Percentiles rank a stretch among this genome's conserved stretches.
phyloP scores from a whole-genome alignment of 176 grass and related monocot species.

The Phoenix dactylifera region DNA sequence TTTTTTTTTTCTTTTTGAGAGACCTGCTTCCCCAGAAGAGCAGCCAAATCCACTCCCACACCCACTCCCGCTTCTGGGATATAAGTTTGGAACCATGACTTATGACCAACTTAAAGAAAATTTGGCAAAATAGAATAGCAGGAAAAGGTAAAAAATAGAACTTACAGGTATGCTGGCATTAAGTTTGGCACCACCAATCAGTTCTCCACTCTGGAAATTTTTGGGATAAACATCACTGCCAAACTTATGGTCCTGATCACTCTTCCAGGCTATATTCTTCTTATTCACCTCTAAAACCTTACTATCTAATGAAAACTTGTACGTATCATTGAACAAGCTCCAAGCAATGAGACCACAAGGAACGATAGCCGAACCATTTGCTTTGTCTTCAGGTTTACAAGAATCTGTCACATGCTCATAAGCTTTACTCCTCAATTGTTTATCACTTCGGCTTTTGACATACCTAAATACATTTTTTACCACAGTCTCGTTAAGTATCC shows the following conservation, averaged over 20 bases:
- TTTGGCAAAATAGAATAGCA: slow-evolving; percentile 1
- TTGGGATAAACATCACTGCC: slow-evolving; percentile 81
- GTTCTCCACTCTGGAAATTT: slow-evolving; percentile 67
- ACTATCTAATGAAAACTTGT: slow-evolving; percentile 40
- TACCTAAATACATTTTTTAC: slow-evolving; percentile 31
- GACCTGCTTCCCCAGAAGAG: too few relatives aligned
- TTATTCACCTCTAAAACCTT: slow-evolving; percentile 55
- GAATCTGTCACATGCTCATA: slow-evolving; percentile 33
- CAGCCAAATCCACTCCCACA: too few relatives aligned
- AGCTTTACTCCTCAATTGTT: slow-evolving; percentile 40
- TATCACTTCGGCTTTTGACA: slow-evolving; percentile 79
- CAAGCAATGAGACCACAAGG: slow-evolving; percentile 92
- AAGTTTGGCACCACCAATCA: slow-evolving; percentile 74
- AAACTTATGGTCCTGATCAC: slow-evolving; percentile 64
- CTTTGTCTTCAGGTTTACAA: slow-evolving; percentile 55
- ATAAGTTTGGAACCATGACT: too few relatives aligned
- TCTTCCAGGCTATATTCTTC: slow-evolving; percentile 80
- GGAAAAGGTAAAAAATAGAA: slow-evolving; percentile 22
- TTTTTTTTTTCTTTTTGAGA: too few relatives aligned
- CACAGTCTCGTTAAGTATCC: too few relatives aligned
- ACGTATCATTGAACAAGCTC: slow-evolving; percentile 93
- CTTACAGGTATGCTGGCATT: slow-evolving; percentile 81
- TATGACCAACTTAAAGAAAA: too few relatives aligned
- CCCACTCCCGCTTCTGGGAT: too few relatives aligned
- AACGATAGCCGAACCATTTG: slow-evolving; percentile 50